Base-by-base conservation (phyloP, 768 basidiomycete genomes). In the Tricholoma bakamatsutake region DNA sequence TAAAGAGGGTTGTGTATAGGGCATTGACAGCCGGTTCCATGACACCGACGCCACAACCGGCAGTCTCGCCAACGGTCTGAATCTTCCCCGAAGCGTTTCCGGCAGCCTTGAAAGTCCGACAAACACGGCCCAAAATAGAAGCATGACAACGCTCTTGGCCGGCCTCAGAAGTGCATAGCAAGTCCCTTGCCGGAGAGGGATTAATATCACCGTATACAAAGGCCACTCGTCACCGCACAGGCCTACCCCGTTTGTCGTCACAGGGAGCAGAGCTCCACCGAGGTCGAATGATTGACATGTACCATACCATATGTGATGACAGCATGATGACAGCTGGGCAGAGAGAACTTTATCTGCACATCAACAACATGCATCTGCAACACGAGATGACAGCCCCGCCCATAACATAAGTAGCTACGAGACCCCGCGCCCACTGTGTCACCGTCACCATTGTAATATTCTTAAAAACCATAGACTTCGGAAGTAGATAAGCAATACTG, bases 371-470 rank as follows among this genome's bases (percentile, higher is more conserved):
- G 30, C 46, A 58, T 37, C 24, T 9, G 30, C 21, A 54, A 31
- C 10, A 27, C 21, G 13, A 33, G 12, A 42, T 53, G 43, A 61
- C 4, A 28, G 4, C 21, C 69, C 78, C 61, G 62, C 97, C 94
- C 78, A 98, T 24, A 74, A 69, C 92, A 94, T 56, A 98, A 79
- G n/a, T n/a, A n/a, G n/a, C 75, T 99, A 97, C 55, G 98, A 77
- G 8, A 97, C 98, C 97, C 55, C 97, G 82, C 17, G 96, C 94
- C 96, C 97, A 98, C 46, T 98, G 79, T 72, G 98, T 98, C 62
- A 95, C 81, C 10, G 70, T 73, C 65, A 50, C 81, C 84, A 61
- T 96, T 93, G 37, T 78, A 10, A 95, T 95, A 64, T 99, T 96
- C 75, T 99, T 98, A 57, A n/a, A 55, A 55, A 61, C 12, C 10